Percentiles rank a stretch among this genome's conserved stretches.
Conservation (phyloP, 768 basidiomycete species). For the Butyriboletus loyo region DNA sequence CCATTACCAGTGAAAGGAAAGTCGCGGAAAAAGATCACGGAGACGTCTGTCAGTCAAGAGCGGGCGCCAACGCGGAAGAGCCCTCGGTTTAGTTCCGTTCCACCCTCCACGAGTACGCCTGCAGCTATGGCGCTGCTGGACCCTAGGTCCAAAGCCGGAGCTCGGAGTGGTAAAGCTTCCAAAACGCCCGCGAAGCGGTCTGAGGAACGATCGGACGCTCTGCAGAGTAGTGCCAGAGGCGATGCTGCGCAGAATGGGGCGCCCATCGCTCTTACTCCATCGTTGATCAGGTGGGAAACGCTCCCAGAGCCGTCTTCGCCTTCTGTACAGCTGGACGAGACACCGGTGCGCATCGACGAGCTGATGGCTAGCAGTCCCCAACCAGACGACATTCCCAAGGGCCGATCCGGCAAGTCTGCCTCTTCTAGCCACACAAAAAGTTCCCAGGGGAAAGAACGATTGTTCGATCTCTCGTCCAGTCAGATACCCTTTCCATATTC, state of each 20-base stretch:
- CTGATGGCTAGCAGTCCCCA: slow-evolving; percentile 33
- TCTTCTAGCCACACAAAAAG: not conserved
- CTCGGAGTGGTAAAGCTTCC: not conserved
- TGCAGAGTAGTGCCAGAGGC: not conserved
- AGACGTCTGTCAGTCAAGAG: slow-evolving; percentile 23
- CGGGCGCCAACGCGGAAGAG: slow-evolving; percentile 21
- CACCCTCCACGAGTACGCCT: slow-evolving; percentile 9
- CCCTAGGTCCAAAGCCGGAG: not conserved
- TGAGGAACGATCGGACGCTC: not conserved
- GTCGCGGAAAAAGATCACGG: slow-evolving; percentile 12
- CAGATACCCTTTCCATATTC: slow-evolving; percentile 56
- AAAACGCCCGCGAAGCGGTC: slow-evolving; percentile 13
- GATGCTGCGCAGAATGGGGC: not conserved
- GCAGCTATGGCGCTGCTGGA: slow-evolving; percentile 1
- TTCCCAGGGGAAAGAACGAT: slow-evolving; percentile 20
- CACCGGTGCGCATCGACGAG: slow-evolving; percentile 27
- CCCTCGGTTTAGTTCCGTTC: slow-evolving; percentile 6
- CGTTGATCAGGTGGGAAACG: slow-evolving; percentile 29
- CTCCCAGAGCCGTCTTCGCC: slow-evolving; percentile 27
- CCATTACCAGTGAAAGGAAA: slow-evolving; percentile 19
- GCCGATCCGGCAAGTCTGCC: not conserved
- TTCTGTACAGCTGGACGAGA: slow-evolving; percentile 31
- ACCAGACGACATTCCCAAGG: not conserved
- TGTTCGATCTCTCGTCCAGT: slow-evolving; percentile 53
- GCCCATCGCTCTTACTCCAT: slow-evolving; percentile 5